phyloP scores from a whole-genome alignment of 495 filamentous ascomycete species.

The Tuber brumale region DNA sequence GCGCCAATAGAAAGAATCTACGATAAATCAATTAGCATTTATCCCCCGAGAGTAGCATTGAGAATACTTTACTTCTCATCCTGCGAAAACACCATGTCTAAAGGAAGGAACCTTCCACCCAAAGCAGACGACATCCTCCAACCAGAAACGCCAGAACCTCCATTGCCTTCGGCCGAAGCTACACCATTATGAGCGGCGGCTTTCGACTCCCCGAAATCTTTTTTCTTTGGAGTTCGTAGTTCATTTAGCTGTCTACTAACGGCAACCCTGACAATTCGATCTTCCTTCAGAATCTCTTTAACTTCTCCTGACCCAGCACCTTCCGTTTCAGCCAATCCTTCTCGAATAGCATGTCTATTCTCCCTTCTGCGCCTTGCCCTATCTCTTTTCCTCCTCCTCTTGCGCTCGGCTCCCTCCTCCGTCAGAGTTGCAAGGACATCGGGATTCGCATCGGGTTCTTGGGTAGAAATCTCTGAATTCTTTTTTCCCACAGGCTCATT shows the following conservation, averaged over 20 bases:
- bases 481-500: slow-evolving; percentile 3
- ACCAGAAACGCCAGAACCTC: neutral
- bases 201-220: neutral
- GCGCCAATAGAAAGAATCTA: slow-evolving; percentile 65
- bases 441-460: neutral
- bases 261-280: neutral
- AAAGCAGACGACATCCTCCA: slow-evolving; percentile 47
- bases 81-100: slow-evolving; percentile 68
- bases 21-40: slow-evolving; percentile 38
- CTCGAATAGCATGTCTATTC: neutral
- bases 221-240: slow-evolving; percentile 6
- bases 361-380: slow-evolving; percentile 10
- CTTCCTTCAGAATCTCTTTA: neutral
- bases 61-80: slow-evolving; percentile 65
- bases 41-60: slow-evolving; percentile 5
- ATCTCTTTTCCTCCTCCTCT: neutral
- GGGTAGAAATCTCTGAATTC: neutral
- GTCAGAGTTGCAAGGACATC: slow-evolving; percentile 4
- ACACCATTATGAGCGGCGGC: neutral
- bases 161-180: neutral
- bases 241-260: slow-evolving; percentile 16
- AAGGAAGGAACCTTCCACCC: slow-evolving; percentile 62
- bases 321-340: neutral
- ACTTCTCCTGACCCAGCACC: neutral
- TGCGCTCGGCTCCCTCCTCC: neutral